phyloP scores from a whole-genome alignment of 495 filamentous ascomycete species.

The Parathielavia hyrcaniae region DNA sequence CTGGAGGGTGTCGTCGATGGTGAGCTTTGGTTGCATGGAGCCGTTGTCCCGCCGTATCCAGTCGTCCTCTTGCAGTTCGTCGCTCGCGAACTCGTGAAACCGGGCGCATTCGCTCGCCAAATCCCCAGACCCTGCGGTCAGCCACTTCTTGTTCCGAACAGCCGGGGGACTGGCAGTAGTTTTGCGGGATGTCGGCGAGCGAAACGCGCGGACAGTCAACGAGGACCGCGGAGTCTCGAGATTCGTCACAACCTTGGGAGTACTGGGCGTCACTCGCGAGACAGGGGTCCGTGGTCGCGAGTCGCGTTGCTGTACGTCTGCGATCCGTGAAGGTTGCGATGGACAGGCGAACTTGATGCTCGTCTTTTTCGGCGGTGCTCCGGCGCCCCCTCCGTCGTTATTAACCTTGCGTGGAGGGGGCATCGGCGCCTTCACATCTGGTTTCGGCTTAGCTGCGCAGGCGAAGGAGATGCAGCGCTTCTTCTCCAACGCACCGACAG shows the following conservation, averaged over 20 bases:
- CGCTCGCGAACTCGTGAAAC: slow-evolving; percentile 92
- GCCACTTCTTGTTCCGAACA: slow-evolving; percentile 38
- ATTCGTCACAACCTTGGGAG: slow-evolving; percentile 30
- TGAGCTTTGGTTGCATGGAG: slow-evolving; percentile 59
- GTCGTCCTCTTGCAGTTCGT: slow-evolving; percentile 71
- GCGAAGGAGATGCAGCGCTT: slow-evolving; percentile 93
- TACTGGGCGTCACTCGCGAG: slow-evolving; percentile 18
- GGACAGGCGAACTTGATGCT: slow-evolving; percentile 50
- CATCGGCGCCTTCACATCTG: slow-evolving; percentile 26
- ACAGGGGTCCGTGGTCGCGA: slow-evolving; percentile 22
- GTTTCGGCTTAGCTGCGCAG: slow-evolving; percentile 52
- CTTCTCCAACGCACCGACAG: slow-evolving; percentile 31
- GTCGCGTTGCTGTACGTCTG: slow-evolving; percentile 13
- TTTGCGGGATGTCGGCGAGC: slow-evolving; percentile 42
- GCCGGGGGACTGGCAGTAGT: slow-evolving; percentile 32
- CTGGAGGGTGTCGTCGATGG: slow-evolving; percentile 79
- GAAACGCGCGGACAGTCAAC: slow-evolving; percentile 44
- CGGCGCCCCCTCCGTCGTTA: slow-evolving; percentile 20
- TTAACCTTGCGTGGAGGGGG: slow-evolving; percentile 26
- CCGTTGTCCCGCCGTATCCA: slow-evolving; percentile 67
- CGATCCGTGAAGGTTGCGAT: slow-evolving; percentile 12
- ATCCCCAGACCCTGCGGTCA: slow-evolving; percentile 47
- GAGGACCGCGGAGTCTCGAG: slow-evolving; percentile 38
- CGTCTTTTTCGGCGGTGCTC: slow-evolving; percentile 38
- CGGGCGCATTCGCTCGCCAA: slow-evolving; percentile 62